These are phyloP conservation scores for Podospora fimiseda DNA, from an alignment of 495 filamentous ascomycete species.

Conservation along the genomic window DNA sequence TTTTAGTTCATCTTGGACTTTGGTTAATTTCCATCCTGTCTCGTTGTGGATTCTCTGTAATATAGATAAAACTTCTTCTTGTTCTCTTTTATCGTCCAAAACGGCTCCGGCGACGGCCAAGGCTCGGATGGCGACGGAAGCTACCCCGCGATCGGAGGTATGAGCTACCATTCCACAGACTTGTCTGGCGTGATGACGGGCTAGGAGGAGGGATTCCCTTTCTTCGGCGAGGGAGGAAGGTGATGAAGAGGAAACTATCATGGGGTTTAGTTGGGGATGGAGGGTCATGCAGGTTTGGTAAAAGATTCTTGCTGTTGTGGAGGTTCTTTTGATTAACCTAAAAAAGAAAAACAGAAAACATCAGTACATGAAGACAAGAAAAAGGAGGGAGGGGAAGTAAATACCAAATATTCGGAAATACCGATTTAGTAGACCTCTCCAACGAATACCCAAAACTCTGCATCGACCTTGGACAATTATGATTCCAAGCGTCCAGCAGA, in stretches of 20 bases:
- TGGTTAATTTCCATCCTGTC: conserved; percentile 69
- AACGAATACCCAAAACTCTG: conserved; percentile 72
- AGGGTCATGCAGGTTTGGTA: conserved; percentile 82
- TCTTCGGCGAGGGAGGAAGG: conserved; percentile 38
- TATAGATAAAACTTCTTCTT: conserved; percentile 76
- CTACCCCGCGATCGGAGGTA: conserved; percentile 71
- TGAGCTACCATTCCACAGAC: conserved; percentile 86
- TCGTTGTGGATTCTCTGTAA: conserved; percentile 68
- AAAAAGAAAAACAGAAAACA: too few relatives aligned
- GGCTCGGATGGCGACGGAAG: conserved; percentile 68
- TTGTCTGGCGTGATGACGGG: conserved; percentile 66
- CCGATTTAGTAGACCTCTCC: conserved; percentile 59
- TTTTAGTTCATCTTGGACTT: conserved; percentile 62
- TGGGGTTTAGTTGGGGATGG: conserved; percentile 73
- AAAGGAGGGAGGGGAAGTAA: conserved; percentile 19
- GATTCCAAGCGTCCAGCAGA: conserved; percentile 77
- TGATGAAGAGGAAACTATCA: conserved; percentile 11
- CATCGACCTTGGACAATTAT: conserved; percentile 74
- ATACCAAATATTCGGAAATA: conserved; percentile 85
- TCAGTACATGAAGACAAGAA: conserved; percentile 14
- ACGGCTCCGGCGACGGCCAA: conserved; percentile 74
- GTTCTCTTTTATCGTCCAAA: conserved; percentile 60
- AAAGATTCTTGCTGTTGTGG: conserved; percentile 78
- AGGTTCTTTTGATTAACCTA: conserved; percentile 76
- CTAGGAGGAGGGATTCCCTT: conserved; percentile 64